These are phyloP conservation scores for Sarocladiaceae sp. DNA, from an alignment of 2,329 filamentous ascomycete species.

Conservation along the genomic window DNA sequence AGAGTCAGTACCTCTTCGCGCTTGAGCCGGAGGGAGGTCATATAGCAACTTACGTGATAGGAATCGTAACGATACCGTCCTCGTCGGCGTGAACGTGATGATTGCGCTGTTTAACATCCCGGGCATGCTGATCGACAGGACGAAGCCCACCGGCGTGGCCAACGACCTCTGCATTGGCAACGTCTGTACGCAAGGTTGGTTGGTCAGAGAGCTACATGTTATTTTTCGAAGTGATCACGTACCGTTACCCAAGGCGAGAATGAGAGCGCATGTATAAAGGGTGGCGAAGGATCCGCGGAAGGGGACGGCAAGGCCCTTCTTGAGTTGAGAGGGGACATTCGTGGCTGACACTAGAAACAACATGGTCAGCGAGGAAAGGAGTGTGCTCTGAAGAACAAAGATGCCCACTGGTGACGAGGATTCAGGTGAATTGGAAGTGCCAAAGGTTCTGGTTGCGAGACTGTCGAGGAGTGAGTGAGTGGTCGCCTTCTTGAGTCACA, in stretches of 20 bases:
- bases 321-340: no score
- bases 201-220: background rate
- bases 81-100: background rate
- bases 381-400: no score
- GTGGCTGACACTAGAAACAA: no score
- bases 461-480: no score
- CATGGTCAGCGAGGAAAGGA: no score
- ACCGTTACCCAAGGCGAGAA: background rate
- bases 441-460: no score
- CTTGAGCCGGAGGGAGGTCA: background rate
- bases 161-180: background rate
- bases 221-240: background rate
- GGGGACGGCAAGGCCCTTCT: no score
- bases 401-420: no score
- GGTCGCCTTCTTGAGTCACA: no score
- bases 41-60: conserved; percentile 7
- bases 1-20: background rate
- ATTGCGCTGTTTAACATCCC: background rate
- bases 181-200: background rate
- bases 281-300: no score
- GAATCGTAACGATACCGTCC: background rate
- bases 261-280: background rate
- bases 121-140: background rate
- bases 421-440: no score
- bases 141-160: conserved; percentile 7